A percentile compares a stretch with the other conserved stretches of the same genome.
phyloP scores from a whole-genome alignment of 495 filamentous ascomycete genomes.

The Aspergillus wentii region DNA sequence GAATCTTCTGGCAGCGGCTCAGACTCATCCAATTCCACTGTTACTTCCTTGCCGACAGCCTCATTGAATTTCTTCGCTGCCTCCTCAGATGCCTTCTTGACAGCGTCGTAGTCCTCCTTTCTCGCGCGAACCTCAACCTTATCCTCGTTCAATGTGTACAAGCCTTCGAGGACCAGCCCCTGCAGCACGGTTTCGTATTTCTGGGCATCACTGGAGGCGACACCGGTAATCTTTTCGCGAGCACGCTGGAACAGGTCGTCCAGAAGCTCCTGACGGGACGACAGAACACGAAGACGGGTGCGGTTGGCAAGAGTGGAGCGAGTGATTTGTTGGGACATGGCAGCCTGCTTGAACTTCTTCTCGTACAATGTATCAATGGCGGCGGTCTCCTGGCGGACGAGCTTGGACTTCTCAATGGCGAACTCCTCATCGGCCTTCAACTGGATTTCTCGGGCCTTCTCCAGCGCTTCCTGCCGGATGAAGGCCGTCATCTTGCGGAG shows the following conservation, averaged over 20 bases:
- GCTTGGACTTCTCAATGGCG: conserved; percentile 95
- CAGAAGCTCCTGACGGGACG: conserved; percentile 80
- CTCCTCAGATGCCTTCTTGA: conserved; percentile 68
- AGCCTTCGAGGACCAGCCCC: conserved; percentile 80
- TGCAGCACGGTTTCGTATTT: conserved; percentile 73
- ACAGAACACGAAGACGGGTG: conserved; percentile 81
- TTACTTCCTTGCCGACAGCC: conserved; percentile 57
- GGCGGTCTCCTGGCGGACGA: conserved; percentile 88
- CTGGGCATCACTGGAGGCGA: conserved; percentile 57
- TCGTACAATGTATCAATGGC: conserved; percentile 88
- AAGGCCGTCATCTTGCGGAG: conserved; percentile 99
- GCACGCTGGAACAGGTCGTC: conserved; percentile 87
- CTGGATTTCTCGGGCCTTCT: conserved; percentile 94
- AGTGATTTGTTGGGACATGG: conserved; percentile 96
- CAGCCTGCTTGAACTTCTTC: conserved; percentile 96
- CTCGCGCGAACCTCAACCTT: conserved; percentile 67
- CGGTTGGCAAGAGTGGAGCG: conserved; percentile 93
- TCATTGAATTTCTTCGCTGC: conserved; percentile 79
- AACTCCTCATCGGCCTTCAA: conserved; percentile 99
- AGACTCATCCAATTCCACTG: conserved; percentile 69
- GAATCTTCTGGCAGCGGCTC: conserved; percentile 75
- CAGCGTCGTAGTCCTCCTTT: conserved; percentile 70
- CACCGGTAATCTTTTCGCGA: conserved; percentile 57
- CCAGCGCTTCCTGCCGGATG: conserved; percentile 96
- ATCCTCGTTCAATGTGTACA: conserved; percentile 79